These are phyloP conservation scores for Scleroderma bovista DNA, from an alignment of 768 basidiomycete genomes.

Conservation along the genomic window DNA sequence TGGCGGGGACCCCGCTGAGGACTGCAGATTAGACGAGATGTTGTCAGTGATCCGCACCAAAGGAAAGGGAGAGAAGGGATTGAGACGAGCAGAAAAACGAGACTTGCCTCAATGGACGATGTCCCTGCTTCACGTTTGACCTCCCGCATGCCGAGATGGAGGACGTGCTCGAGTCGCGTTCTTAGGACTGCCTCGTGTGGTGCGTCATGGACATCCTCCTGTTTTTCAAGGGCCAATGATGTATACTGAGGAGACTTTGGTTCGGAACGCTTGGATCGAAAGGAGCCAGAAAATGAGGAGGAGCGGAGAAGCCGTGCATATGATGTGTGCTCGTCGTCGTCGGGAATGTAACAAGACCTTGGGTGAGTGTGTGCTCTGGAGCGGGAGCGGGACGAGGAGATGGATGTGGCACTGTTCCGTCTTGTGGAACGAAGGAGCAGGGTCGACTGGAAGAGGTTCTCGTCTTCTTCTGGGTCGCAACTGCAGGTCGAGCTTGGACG, in stretches of 20 bases:
- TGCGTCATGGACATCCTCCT: conserved; percentile 23
- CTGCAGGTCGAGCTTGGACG: conserved; percentile 22
- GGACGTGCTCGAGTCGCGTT: conserved; percentile 46
- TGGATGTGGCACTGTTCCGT: conserved; percentile 17
- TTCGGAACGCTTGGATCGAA: conserved; percentile 19
- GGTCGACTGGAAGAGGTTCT: conserved; percentile 24
- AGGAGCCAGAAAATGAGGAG: conserved; percentile 23
- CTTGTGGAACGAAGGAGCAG: conserved; percentile 20
- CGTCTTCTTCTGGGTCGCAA: conserved; percentile 18
- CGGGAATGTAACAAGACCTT: conserved; percentile 28
- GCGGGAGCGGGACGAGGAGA: conserved; percentile 1
- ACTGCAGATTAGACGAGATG: conserved; percentile 10
- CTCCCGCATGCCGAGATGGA: conserved; percentile 27
- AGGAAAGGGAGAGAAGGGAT: conserved; percentile 9
- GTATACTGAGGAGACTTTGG: conserved; percentile 10
- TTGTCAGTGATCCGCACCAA: conserved; percentile 13
- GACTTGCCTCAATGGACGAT: conserved; percentile 21
- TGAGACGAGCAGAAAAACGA: not conserved
- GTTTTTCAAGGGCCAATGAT: conserved; percentile 13
- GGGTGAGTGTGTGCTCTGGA: conserved; percentile 13
- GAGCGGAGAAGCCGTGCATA: conserved; percentile 22
- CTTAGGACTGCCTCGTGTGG: conserved; percentile 53
- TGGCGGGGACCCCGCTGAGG: conserved; percentile 19
- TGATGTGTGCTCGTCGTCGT: conserved; percentile 22
- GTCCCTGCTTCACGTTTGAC: conserved; percentile 8